Evolutionary conservation across 2,329 filamentous ascomycete genomes (phyloP).

Genomic region (Aspergillus tamarii): DNA sequence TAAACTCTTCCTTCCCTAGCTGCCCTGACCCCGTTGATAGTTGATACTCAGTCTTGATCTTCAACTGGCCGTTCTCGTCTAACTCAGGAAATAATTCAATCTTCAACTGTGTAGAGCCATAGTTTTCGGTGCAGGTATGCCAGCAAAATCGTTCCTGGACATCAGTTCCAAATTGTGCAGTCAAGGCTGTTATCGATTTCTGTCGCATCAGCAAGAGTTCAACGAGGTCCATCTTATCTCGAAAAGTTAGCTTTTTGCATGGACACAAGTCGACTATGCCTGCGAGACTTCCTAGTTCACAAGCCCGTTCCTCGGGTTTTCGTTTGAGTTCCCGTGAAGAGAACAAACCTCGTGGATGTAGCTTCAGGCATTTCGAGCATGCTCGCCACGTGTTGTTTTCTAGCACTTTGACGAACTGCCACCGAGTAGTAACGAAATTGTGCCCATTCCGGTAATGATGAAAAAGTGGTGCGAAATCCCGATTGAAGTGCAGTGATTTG

Average conservation of each 20-base stretch:
- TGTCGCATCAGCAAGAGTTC: slow-evolving; percentile 37
- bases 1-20: slow-evolving; percentile 41
- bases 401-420: slow-evolving; percentile 41
- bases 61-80: slow-evolving; percentile 34
- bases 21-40: slow-evolving; percentile 37
- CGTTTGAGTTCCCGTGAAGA: slow-evolving; percentile 37
- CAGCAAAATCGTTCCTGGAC: slow-evolving; percentile 39
- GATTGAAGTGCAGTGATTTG: slow-evolving; percentile 39
- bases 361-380: slow-evolving; percentile 43
- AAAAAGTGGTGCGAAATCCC: slow-evolving; percentile 44
- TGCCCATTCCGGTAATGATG: slow-evolving; percentile 43
- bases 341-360: slow-evolving; percentile 41
- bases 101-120: slow-evolving; percentile 39
- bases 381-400: slow-evolving; percentile 40
- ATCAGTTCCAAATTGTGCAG: slow-evolving; percentile 32
- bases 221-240: slow-evolving; percentile 40
- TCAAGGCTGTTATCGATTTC: slow-evolving; percentile 29
- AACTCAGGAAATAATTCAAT: slow-evolving; percentile 41
- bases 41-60: slow-evolving; percentile 43
- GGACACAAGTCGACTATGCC: slow-evolving; percentile 45
- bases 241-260: slow-evolving; percentile 45
- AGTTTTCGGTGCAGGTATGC: slow-evolving; percentile 41
- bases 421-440: slow-evolving; percentile 40
- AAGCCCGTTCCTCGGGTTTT: slow-evolving; percentile 36
- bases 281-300: slow-evolving; percentile 38